These are phyloP conservation scores for Malassezia nana DNA, from an alignment of 1,284 basidiomycete species.

Conservation along the genomic window DNA sequence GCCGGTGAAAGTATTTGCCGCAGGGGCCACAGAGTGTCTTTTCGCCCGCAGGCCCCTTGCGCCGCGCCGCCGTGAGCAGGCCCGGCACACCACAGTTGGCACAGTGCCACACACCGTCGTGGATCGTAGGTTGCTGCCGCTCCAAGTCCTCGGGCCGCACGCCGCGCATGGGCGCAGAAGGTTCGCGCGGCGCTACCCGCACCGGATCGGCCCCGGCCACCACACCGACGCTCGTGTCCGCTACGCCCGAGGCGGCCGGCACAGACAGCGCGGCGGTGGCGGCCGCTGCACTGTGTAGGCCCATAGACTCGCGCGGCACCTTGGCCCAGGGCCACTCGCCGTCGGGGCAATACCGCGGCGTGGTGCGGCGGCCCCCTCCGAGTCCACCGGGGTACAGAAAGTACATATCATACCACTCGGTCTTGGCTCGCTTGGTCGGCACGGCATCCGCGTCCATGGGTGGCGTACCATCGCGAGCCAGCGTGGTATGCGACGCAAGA, in stretches of 20 bases:
- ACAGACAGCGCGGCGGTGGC: not conserved
- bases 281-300: not conserved
- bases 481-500: conserved; percentile 5
- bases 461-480: conserved; percentile 4
- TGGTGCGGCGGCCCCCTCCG: conserved; percentile 16
- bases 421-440: conserved; percentile 9
- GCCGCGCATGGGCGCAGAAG: not conserved
- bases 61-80: conserved; percentile 27
- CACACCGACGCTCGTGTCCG: not conserved
- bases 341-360: not conserved
- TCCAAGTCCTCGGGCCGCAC: conserved; percentile 38
- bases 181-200: not conserved
- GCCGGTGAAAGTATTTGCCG: conserved; percentile 56
- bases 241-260: not conserved
- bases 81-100: conserved; percentile 46
- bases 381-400: conserved; percentile 42
- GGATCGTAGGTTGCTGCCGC: conserved; percentile 41
- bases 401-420: conserved; percentile 27
- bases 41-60: conserved; percentile 75
- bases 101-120: conserved; percentile 46
- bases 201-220: not conserved
- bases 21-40: conserved; percentile 84
- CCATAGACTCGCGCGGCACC: not conserved
- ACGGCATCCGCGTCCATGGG: conserved; percentile 12
- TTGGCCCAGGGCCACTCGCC: not conserved